Evolutionary conservation across 768 basidiomycete species (phyloP).

Genomic region (Auricularia sp.): DNA sequence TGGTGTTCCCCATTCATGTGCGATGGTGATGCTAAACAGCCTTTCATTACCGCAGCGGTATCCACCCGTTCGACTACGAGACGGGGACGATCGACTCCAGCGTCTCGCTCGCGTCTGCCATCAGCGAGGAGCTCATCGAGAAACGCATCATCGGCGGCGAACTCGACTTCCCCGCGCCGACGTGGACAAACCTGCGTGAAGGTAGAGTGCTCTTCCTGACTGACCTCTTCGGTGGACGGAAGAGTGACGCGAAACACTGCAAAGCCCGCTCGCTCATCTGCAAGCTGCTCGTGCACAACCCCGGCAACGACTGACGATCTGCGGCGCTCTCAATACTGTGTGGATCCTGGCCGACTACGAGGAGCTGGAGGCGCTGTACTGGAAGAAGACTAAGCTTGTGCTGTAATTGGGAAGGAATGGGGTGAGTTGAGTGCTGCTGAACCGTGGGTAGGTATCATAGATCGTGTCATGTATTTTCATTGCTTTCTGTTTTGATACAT

Average conservation of each 20-base stretch:
- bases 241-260: not conserved
- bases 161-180: conserved; percentile 41
- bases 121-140: conserved; percentile 53
- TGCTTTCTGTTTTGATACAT: not conserved
- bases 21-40: not conserved
- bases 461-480: not conserved
- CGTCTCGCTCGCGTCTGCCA: conserved; percentile 33
- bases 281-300: conserved; percentile 51
- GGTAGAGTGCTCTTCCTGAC: conserved; percentile 30
- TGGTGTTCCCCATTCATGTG: not conserved
- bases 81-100: conserved; percentile 16
- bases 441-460: no score
- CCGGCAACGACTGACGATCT: conserved; percentile 51
- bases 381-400: conserved; percentile 15
- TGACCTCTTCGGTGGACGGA: not conserved
- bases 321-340: conserved; percentile 43
- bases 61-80: conserved; percentile 67
- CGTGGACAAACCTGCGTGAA: conserved; percentile 48
- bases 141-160: conserved; percentile 55
- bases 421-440: no score
- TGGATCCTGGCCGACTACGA: conserved; percentile 61
- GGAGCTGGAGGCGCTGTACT: conserved; percentile 53
- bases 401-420: no score
- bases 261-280: conserved; percentile 52
- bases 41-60: conserved; percentile 36